A percentile compares a stretch with the other conserved stretches of the same genome.
These are phyloP conservation scores for Helminthosporium solani DNA, from an alignment of 2,329 filamentous ascomycete genomes.

Conservation along the genomic window DNA sequence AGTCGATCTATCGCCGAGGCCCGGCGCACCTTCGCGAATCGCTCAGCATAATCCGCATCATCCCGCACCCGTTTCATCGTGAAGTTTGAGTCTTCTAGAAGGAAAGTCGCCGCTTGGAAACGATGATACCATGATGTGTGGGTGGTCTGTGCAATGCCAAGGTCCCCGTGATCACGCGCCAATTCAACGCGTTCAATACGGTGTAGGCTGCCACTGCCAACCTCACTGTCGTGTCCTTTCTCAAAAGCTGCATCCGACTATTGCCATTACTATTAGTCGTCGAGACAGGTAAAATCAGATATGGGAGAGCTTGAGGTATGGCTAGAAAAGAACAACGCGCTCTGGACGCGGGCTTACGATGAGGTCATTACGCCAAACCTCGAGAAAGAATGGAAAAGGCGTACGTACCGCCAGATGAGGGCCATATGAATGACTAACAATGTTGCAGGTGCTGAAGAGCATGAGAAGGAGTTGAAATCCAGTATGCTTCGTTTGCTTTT, in stretches of 20 bases:
- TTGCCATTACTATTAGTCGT: neutral
- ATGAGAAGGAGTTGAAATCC: constrained; percentile 25
- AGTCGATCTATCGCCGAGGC: constrained; percentile 59
- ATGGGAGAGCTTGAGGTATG: constrained; percentile 33
- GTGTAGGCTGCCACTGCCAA: too few relatives aligned
- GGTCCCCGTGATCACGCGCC: constrained; percentile 26
- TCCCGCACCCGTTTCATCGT: constrained; percentile 43
- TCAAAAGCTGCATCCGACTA: neutral
- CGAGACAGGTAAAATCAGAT: neutral
- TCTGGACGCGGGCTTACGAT: constrained; percentile 35
- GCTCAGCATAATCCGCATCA: constrained; percentile 27
- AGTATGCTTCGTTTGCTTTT: constrained; percentile 18
- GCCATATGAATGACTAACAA: constrained; percentile 2
- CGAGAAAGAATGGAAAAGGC: constrained; percentile 36
- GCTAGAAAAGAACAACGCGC: constrained; percentile 29
- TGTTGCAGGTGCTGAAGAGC: constrained; percentile 25
- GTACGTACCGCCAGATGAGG: constrained; percentile 15
- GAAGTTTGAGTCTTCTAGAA: constrained; percentile 3
- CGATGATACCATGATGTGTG: too few relatives aligned
- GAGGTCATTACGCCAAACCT: constrained; percentile 37
- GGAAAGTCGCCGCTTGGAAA: constrained; percentile 4
- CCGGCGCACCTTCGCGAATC: constrained; percentile 49
- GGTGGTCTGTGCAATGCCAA: constrained; percentile 12
- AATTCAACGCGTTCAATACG: neutral
- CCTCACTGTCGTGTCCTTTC: neutral